phyloP scores from a whole-genome alignment of 2,329 filamentous ascomycete species.

The Phoma herbarum region DNA sequence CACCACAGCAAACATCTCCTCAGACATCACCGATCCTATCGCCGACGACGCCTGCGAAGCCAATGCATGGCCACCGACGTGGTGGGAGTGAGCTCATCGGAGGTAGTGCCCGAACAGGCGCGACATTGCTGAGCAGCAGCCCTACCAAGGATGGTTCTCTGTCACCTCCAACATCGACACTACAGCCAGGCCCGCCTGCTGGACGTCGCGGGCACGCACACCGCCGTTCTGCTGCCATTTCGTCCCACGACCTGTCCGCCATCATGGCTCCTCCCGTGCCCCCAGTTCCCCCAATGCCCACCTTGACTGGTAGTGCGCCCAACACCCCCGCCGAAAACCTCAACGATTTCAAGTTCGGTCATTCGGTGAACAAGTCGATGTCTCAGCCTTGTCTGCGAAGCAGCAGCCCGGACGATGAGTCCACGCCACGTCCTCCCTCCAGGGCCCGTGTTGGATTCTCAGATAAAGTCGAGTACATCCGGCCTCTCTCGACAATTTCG shows the following conservation, averaged over 20 bases:
- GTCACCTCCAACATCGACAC: slow-evolving; percentile 62
- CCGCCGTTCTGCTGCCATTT: slow-evolving; percentile 81
- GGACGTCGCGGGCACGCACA: slow-evolving; percentile 77
- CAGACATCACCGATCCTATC: slow-evolving; percentile 50
- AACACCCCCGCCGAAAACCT: slow-evolving; percentile 65
- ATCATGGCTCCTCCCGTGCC: slow-evolving; percentile 71
- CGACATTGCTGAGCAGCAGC: slow-evolving; percentile 71
- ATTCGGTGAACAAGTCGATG: slow-evolving; percentile 48
- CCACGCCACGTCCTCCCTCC: slow-evolving; percentile 52
- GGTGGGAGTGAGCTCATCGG: slow-evolving; percentile 89
- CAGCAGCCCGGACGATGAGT: slow-evolving; percentile 34
- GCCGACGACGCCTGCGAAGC: slow-evolving; percentile 60
- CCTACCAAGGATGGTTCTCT: slow-evolving; percentile 72
- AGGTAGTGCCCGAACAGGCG: slow-evolving; percentile 65
- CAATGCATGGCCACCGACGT: slow-evolving; percentile 70
- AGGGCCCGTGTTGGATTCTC: slow-evolving; percentile 82
- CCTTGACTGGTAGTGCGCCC: slow-evolving; percentile 70
- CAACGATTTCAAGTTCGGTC: slow-evolving; percentile 48
- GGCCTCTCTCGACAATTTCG: slow-evolving; percentile 83
- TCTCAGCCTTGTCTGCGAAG: slow-evolving; percentile 52
- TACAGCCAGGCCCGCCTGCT: slow-evolving; percentile 59
- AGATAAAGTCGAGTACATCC: slow-evolving; percentile 82
- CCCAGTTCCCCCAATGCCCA: slow-evolving; percentile 62
- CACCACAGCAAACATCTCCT: slow-evolving; percentile 45
- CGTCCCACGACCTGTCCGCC: slow-evolving; percentile 78